Evolutionary conservation across 2,329 filamentous ascomycete species (phyloP).

Genomic region (Orbilia blumenaviensis): DNA sequence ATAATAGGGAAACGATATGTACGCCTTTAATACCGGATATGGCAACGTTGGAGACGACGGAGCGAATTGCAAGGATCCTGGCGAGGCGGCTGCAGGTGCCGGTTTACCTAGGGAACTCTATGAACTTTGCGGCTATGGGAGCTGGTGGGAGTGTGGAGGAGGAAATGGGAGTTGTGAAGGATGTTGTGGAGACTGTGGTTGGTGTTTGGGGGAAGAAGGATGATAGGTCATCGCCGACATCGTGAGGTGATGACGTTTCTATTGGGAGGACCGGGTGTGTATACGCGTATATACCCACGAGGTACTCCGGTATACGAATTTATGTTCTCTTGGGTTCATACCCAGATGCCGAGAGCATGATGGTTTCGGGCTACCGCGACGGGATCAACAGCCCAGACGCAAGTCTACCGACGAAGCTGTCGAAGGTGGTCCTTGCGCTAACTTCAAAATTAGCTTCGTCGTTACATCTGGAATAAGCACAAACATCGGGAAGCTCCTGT

Average conservation of each 20-base stretch:
- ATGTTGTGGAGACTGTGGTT: conserved; percentile 69
- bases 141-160: conserved; percentile 86
- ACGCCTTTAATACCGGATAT: conserved; percentile 82
- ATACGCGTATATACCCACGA: neutral
- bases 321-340: neutral
- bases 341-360: neutral
- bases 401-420: neutral
- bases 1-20: conserved; percentile 71
- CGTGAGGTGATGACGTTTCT: neutral
- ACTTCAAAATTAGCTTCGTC: neutral
- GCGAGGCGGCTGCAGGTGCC: conserved; percentile 76
- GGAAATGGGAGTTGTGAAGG: conserved; percentile 81
- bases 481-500: neutral
- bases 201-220: conserved; percentile 58
- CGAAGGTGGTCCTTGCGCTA: neutral
- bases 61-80: conserved; percentile 81
- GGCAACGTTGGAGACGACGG: conserved; percentile 84
- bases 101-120: conserved; percentile 89
- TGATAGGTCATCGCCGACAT: neutral
- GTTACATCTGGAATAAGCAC: neutral
- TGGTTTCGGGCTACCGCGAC: neutral
- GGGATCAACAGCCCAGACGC: neutral
- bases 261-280: neutral
- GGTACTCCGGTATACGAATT: neutral
- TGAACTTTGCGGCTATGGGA: conserved; percentile 76